These are phyloP conservation scores for Casaregolazyma lundiana DNA, from an alignment of 1,139 yeast genomes.

Conservation along the genomic window DNA sequence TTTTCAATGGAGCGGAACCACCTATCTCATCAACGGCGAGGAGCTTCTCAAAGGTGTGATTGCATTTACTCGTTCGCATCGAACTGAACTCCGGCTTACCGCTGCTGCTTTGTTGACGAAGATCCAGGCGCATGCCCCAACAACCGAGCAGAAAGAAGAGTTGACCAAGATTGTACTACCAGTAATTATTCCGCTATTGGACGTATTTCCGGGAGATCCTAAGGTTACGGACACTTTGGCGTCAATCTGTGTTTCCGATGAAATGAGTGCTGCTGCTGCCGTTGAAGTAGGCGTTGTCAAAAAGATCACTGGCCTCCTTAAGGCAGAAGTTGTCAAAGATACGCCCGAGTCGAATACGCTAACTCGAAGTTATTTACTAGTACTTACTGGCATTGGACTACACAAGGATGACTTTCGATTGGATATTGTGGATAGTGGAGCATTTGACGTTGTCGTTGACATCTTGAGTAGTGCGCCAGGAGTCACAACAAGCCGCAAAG, in stretches of 20 bases:
- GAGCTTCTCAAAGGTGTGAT: slow-evolving; percentile 4
- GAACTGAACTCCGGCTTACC: slow-evolving; percentile 27
- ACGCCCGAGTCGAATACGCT: slow-evolving; percentile 10
- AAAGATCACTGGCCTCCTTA: slow-evolving; percentile 25
- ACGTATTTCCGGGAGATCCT: slow-evolving; percentile 24
- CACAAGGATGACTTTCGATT: slow-evolving; percentile 32
- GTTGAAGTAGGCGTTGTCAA: slow-evolving; percentile 34
- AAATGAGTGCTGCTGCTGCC: slow-evolving; percentile 31
- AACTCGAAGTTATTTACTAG: slow-evolving; percentile 12
- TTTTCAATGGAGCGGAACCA: not conserved
- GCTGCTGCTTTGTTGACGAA: slow-evolving; percentile 32
- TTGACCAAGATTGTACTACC: slow-evolving; percentile 32
- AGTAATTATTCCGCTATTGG: slow-evolving; percentile 32
- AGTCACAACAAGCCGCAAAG: slow-evolving; percentile 20
- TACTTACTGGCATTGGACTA: slow-evolving; percentile 34
- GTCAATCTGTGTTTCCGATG: slow-evolving; percentile 30
- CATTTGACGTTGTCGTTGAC: slow-evolving; percentile 27
- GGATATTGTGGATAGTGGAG: slow-evolving; percentile 31
- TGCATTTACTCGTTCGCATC: slow-evolving; percentile 7
- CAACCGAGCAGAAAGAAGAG: slow-evolving; percentile 19
- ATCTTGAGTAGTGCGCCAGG: slow-evolving; percentile 24
- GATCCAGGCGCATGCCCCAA: slow-evolving; percentile 23
- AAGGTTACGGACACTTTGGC: slow-evolving; percentile 30
- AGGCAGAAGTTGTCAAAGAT: slow-evolving; percentile 15
- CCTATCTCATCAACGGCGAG: not conserved